Base-by-base conservation (phyloP, 192 early-diverging fungal genomes). In the Borealophlyctis nickersoniae region DNA sequence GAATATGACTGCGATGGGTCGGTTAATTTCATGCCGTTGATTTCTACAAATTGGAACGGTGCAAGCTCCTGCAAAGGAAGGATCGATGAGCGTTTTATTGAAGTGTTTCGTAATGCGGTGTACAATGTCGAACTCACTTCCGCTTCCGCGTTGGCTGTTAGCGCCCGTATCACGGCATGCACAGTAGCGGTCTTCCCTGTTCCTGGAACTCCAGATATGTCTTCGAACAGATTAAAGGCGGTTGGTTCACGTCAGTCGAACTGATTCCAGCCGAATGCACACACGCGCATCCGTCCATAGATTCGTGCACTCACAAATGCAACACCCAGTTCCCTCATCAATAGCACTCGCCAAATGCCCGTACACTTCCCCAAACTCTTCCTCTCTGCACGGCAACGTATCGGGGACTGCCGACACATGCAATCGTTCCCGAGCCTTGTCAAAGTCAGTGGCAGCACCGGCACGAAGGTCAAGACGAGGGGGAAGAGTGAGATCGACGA, bases 111-210 rank as follows among this genome's bases (percentile, higher is more conserved):
- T n/a, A n/a, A n/a, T n/a, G n/a, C n/a, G 22, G 22, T 51, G 51
- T 14, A 30, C 19, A 19, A 62, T 23, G 22, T 67, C 23, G 5
- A 24, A 16, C 65, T 66, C 67, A 87, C 92, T 36, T 80, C 80
- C 33, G 69, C 71, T 13, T 81, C 80, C 31, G 76, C 80, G 56
- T 83, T 77, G 23, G 76, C 63, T 35, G 86, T 78, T 39, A 97
- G 71, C 33, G 79, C 74, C 32, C 89, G 82, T 28, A 99, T 86
- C 0, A 92, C 92, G 60, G 90, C 88, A 28, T 85, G 77, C 0
- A 97, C 91, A 0, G 96, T 97, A 0, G 95, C 96, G 0, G 96
- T 99, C 72, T 99, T 99, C 36, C 96, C 96, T 1, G 94, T 96
- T 3, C 96, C 96, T 1, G 96, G 95, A 4, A 95, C 92, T 3